Percentiles rank a stretch among this genome's conserved stretches.
Conservation (phyloP, 192 early-diverging fungal species). For the Helicostylum pulchrum region DNA sequence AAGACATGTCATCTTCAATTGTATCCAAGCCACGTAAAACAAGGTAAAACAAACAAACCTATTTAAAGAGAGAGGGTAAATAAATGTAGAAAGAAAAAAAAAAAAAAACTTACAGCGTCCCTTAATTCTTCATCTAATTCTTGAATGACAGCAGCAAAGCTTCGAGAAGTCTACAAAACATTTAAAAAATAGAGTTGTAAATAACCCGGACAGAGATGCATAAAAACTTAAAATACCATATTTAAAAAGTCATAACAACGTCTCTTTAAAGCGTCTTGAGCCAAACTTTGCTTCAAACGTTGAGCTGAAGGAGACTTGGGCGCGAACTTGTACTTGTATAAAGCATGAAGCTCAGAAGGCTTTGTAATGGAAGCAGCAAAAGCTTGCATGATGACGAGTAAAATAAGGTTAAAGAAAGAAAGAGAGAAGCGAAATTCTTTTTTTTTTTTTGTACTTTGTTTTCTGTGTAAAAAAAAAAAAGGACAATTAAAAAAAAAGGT, state of each 20-base stretch:
- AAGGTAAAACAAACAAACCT: slow-evolving; percentile 95
- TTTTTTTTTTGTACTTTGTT: too few species aligned
- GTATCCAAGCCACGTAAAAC: slow-evolving; percentile 95
- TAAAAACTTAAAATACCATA: slow-evolving; percentile 35
- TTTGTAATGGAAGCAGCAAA: slow-evolving; percentile 70
- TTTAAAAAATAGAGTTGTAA: background rate
- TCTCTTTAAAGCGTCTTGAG: slow-evolving; percentile 53
- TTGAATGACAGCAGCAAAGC: slow-evolving; percentile 94
- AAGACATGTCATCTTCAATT: slow-evolving; percentile 98
- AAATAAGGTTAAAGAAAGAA: too few species aligned
- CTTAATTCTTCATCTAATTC: slow-evolving; percentile 74
- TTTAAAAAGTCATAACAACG: slow-evolving; percentile 90
- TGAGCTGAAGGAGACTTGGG: slow-evolving; percentile 55
- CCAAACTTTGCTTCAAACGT: slow-evolving; percentile 39
- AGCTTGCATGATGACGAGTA: slow-evolving; percentile 5
- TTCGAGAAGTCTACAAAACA: slow-evolving; percentile 84
- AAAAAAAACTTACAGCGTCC: slow-evolving; percentile 54
- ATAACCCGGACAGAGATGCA: background rate
- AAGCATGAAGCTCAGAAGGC: slow-evolving; percentile 83
- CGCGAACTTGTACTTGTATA: slow-evolving; percentile 67
- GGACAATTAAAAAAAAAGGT: too few species aligned
- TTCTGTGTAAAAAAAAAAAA: too few species aligned
- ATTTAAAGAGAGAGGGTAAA: background rate
- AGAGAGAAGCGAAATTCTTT: too few species aligned
- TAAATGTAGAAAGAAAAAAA: slow-evolving; percentile 6